Evolutionary conservation across 331 rosid species (phyloP).

Genomic region (Acacia pycnantha): DNA sequence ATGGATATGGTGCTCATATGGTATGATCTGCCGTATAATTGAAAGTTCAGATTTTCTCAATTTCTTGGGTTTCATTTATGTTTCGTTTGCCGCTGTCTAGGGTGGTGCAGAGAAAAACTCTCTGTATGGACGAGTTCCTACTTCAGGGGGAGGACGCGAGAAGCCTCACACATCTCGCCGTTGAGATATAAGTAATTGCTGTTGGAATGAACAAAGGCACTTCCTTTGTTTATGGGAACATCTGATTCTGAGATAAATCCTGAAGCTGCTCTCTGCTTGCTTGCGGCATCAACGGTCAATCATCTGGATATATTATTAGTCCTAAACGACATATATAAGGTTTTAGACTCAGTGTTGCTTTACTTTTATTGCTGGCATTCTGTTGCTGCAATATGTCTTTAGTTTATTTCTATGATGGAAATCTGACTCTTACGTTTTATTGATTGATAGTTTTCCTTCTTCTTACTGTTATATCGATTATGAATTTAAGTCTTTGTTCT

Average conservation of each 20-base stretch:
- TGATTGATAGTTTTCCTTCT: slow-evolving; percentile 25
- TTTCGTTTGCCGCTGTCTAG: slow-evolving; percentile 44
- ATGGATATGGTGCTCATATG: slow-evolving; percentile 71
- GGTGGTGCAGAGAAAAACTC: slow-evolving; percentile 65
- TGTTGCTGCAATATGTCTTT: slow-evolving; percentile 36
- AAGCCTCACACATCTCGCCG: slow-evolving; percentile 71
- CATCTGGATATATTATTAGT: slow-evolving; percentile 43
- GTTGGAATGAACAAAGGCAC: slow-evolving; percentile 31
- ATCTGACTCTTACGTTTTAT: slow-evolving; percentile 29
- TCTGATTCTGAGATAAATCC: slow-evolving; percentile 29
- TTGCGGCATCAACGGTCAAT: slow-evolving; percentile 43
- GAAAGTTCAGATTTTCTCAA: not conserved
- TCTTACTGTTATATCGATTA: slow-evolving; percentile 23
- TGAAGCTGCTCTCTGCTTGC: slow-evolving; percentile 49
- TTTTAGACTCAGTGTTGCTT: slow-evolving; percentile 31
- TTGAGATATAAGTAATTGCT: slow-evolving; percentile 42
- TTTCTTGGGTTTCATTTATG: slow-evolving; percentile 11
- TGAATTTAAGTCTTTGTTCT: slow-evolving; percentile 20
- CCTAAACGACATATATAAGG: slow-evolving; percentile 44
- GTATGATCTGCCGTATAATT: slow-evolving; percentile 41
- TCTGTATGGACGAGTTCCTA: slow-evolving; percentile 52
- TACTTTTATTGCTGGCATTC: slow-evolving; percentile 30
- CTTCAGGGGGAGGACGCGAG: slow-evolving; percentile 70
- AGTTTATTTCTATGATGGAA: slow-evolving; percentile 21
- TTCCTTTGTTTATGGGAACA: slow-evolving; percentile 25